Base-by-base conservation (phyloP, 192 early-diverging fungal species). In the Entrophospora sp. region DNA sequence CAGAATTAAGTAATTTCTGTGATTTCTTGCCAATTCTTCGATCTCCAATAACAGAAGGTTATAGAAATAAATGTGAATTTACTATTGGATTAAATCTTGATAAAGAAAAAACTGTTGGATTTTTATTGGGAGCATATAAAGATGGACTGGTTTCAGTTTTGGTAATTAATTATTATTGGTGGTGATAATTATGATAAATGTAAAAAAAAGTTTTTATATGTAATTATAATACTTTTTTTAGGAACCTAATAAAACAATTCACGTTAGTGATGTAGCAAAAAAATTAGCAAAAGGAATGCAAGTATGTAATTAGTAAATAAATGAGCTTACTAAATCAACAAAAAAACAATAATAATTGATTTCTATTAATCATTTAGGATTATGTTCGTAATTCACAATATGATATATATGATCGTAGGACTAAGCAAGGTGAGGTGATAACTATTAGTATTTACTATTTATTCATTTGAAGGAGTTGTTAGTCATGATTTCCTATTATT, bases 31-130 rank as follows among this genome's bases (percentile, higher is more conserved):
- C 72, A n/a, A 71, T 69, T 6, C 71, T 84, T 38, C 51, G 73
- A 5, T 91, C 89, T 5, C 90, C 90, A 24, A 64, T 74, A 31
- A 28, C 70, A 13, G 64, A 78, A 31, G 79, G 77, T 3, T 92
- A 91, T 72, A 73, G 89, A 49, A 92, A 71, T 68, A 92, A 92
- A 71, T 89, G 85, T 67, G 90, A 92, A 70, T 92, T 90, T 63
- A 77, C 85, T 0, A 75, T 89, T 66, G 90, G 90, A 18, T 44
- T 46, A 38, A 75, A 90, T 69, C 36, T 76, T 7, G 73, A 81
- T 3, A 81, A 81, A 4, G 61, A 85, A 43, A 52, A 37, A 24
- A 66, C 75, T 3, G 77, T 87, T 44, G 90, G 90, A 5, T 92
- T 92, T 66, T 69, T 84, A 38, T 63, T 85, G 24, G 90, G 90